Conservation (phyloP, 352 stramenopile species). For the Globisporangium okanoganense region DNA sequence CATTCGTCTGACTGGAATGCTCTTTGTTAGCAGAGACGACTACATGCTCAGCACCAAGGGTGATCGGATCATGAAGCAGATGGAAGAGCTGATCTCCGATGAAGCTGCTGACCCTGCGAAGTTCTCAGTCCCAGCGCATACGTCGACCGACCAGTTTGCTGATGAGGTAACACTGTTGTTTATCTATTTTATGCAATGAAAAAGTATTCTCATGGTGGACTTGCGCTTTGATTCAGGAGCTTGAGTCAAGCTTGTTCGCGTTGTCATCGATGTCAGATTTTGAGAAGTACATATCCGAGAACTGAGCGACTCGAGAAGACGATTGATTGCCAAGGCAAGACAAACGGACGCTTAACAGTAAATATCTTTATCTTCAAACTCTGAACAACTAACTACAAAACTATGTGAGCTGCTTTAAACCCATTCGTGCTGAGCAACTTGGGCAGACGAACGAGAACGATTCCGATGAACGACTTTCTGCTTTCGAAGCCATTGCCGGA, state of each 20-base stretch:
- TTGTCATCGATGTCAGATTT: slow-evolving; percentile 38
- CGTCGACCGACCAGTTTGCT: not conserved
- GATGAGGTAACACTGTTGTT: slow-evolving; percentile 1
- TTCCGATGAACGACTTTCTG: slow-evolving; percentile 80
- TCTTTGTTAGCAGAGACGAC: slow-evolving; percentile 28
- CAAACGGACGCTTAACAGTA: no score
- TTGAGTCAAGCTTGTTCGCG: not conserved
- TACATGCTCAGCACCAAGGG: slow-evolving; percentile 43
- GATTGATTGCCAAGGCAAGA: not conserved
- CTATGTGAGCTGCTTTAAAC: slow-evolving; percentile 34
- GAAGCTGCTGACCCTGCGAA: not conserved
- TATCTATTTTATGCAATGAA: not conserved
- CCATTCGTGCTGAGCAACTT: slow-evolving; percentile 60
- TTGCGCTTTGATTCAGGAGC: not conserved
- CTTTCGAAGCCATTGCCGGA: slow-evolving; percentile 81
- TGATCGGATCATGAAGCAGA: slow-evolving; percentile 44
- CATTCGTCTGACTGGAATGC: not conserved
- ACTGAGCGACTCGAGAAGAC: slow-evolving; percentile 17
- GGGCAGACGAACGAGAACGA: slow-evolving; percentile 55
- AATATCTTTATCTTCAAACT: no score
- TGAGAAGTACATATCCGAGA: slow-evolving; percentile 47
- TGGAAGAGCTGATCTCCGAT: slow-evolving; percentile 33
- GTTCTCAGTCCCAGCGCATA: not conserved
- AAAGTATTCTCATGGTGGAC: not conserved
- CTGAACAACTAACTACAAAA: not conserved